These are phyloP conservation scores for Tetrastigma voinierianum DNA, from an alignment of 164 flowering plant genomes.

Conservation along the genomic window DNA sequence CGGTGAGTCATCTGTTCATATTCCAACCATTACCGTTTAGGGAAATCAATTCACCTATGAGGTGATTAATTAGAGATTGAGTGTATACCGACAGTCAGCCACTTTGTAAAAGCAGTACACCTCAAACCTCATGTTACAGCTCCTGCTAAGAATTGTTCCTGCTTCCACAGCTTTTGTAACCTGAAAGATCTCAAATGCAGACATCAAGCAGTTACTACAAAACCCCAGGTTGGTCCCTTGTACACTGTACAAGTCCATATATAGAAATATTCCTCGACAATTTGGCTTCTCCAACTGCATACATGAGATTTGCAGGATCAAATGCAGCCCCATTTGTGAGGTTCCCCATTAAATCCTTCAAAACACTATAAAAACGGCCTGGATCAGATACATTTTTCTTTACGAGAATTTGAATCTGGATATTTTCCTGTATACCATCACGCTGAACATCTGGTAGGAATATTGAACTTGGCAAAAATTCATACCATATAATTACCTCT, in stretches of 20 bases:
- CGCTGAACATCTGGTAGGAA: conserved; percentile 7
- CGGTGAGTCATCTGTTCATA: too few relatives aligned
- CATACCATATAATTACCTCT: conserved; percentile 25
- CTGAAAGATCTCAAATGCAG: neutral
- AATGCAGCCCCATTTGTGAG: too few relatives aligned
- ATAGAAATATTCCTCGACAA: neutral
- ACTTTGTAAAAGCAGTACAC: neutral
- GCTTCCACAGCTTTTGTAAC: conserved; percentile 1
- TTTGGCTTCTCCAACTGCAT: too few relatives aligned
- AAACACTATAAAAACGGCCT: neutral
- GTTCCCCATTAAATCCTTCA: neutral
- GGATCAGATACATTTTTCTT: conserved; percentile 8
- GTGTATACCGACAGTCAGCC: too few relatives aligned
- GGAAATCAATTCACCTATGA: too few relatives aligned
- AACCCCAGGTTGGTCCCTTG: conserved; percentile 10
- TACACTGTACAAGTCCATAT: conserved; percentile 29
- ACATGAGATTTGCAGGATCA: too few relatives aligned
- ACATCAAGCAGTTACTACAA: conserved; percentile 14
- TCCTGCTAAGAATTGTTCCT: conserved; percentile 9
- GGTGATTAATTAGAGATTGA: too few relatives aligned
- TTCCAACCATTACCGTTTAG: too few relatives aligned
- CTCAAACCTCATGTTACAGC: conserved; percentile 21
- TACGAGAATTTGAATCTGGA: neutral
- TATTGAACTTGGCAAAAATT: conserved; percentile 24
- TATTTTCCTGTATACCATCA: too few relatives aligned